Base-by-base conservation (phyloP, 768 basidiomycete genomes). In the Plicaturopsis crispa region DNA sequence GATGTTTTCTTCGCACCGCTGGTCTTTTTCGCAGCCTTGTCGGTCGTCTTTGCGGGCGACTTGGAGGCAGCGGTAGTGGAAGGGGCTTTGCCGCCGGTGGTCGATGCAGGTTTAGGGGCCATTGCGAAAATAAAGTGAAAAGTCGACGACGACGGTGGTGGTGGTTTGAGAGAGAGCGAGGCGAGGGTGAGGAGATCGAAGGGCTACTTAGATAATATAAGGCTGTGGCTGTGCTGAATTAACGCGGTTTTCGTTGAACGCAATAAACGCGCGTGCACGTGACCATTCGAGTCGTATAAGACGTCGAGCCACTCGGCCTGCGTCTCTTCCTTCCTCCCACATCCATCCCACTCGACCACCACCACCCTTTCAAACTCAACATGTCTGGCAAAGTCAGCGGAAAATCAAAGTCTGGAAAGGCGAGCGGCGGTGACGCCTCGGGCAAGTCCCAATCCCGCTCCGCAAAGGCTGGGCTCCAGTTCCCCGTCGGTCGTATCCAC, bases 401-500 rank as follows among this genome's bases (percentile, higher is more conserved):
- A 40, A 85, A 85, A 62, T 77, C 80, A 33, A 69, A 76, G 48
- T 83, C 81, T 51, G 78, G 84, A 51, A 84, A 80, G 64, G 69
- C 71, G 22, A 71, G 71, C 30, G 62, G 54, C 28, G 66, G 67
- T 5, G 54, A 53, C 16, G n/a, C n/a, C n/a, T n/a, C n/a, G n/a
- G 43, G 46, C 54, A 84, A 77, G 57, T 66, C 73, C 8, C 73
- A 75, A 44, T 83, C 82, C 1, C 84, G 84, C 47, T 84, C 83
- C 10, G 72, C 80, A 28, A 78, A 74, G 53, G 83, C 84, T 31
- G 84, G 84, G 41, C 79, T 86, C 38, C 84, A 86, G 60, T 85
- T 85, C 66, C 91, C 90, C 32, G 90, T 94, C 52, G 88, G 90
- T 67, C 86, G 91, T 80, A 81, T 92, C 51, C 88, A 90, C 60